Base-by-base conservation (phyloP, 768 basidiomycete species). In the Lentinula raphanica region DNA sequence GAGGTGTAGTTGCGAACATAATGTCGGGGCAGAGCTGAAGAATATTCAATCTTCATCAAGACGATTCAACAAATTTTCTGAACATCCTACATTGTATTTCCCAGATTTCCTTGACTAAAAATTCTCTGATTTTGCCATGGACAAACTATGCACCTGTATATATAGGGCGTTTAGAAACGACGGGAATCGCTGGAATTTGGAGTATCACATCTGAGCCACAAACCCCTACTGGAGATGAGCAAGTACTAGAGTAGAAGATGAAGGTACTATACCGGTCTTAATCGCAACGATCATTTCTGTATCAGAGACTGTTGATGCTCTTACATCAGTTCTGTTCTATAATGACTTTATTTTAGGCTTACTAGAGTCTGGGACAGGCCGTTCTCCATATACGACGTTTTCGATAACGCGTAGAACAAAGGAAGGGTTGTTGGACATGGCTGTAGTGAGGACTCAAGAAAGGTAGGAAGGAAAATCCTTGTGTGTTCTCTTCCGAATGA, bases 1-100 rank as follows among this genome's bases (percentile, higher is more conserved):
- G 96, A 55, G 95, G 96, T 13, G 95, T 96, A 2, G 95, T 94
- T 17, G 94, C 94, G 65, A 95, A 95, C 51, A 82, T 76, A 69
- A 96, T 88, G 56, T 93, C 79, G 1, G 89, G 82, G 73, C 94
- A 96, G 58, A 96, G 81, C 91, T 92, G 5, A 54, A 44, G 27
- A 45, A 6, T 50, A 29, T 32, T 39, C 23, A 21, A 40, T 54
- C 27, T 31, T 39, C 54, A 23, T 27, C 56, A n/a, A n/a, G 51
- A 25, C 42, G 32, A 38, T n/a, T 11, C 13, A 8, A 13, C 8
- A 23, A 2, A 23, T 19, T 32, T 75, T 56, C 0, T 21, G 17
- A 17, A n/a, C 49, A 38, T 3, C 19, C 23, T 60, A 91, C 91
- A 72, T 95, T 82, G 71, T 97, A 95, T 49, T 81, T 80, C 8